These are phyloP conservation scores for Fomitiporia mediterranea DNA, from an alignment of 1,284 basidiomycete genomes.

Conservation along the genomic window DNA sequence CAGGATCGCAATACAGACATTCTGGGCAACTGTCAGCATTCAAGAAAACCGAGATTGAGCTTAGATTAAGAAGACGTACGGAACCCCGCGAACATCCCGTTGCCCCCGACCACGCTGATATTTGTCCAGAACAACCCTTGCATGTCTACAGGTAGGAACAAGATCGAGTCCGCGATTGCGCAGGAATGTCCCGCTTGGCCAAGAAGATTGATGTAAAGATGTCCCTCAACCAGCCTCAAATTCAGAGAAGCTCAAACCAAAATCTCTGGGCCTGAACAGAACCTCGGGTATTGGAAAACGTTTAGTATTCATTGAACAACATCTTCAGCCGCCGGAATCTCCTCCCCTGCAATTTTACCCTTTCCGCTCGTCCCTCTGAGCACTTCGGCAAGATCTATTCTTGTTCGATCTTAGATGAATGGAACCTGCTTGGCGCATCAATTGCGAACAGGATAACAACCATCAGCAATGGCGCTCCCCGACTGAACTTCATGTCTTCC, in stretches of 20 bases:
- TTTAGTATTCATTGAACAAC: constrained; percentile 88
- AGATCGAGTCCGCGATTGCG: constrained; percentile 73
- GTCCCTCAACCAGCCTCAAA: constrained; percentile 5
- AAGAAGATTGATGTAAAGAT: constrained; percentile 31
- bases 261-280: constrained; percentile 83
- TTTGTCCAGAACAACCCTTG: constrained; percentile 94
- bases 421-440: constrained; percentile 36
- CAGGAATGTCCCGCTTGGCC: constrained; percentile 76
- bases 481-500: constrained; percentile 72
- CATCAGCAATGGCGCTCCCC: constrained; percentile 44
- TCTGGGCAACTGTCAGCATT: constrained; percentile 32
- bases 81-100: constrained; percentile 72
- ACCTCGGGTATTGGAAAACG: constrained; percentile 87
- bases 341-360: constrained; percentile 53
- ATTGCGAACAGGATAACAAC: constrained; percentile 16
- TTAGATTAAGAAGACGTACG: constrained; percentile 42
- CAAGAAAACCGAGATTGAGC: background rate
- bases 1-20: constrained; percentile 67
- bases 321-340: constrained; percentile 54
- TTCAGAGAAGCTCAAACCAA: constrained; percentile 51
- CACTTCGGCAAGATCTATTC: constrained; percentile 91
- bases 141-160: constrained; percentile 66
- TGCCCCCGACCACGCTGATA: constrained; percentile 86
- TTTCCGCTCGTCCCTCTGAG: constrained; percentile 64
- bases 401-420: constrained; percentile 64